Conservation (phyloP, 73 alveolate genomes). For the Blepharisma stoltei region DNA sequence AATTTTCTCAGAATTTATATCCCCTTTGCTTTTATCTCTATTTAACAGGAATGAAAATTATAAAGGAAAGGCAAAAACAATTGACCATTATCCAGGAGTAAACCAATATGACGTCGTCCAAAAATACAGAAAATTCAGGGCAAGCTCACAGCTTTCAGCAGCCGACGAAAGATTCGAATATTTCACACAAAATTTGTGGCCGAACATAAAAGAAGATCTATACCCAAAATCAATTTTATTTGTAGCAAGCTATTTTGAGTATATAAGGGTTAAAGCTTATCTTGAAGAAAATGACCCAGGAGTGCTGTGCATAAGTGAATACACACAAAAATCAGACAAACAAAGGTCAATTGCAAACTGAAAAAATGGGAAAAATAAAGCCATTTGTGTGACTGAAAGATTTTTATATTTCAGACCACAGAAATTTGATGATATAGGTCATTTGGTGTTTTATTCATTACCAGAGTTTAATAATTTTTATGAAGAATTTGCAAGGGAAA, state of each 20-base stretch:
- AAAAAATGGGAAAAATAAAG: neutral
- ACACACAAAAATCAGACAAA: slow-evolving; percentile 7
- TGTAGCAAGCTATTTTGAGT: neutral
- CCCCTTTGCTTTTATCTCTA: neutral
- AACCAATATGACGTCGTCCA: neutral
- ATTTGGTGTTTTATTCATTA: neutral
- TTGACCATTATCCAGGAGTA: neutral
- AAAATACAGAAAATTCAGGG: slow-evolving; percentile 14
- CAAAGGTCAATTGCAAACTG: slow-evolving; percentile 14
- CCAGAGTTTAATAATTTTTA: neutral
- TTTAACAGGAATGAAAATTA: neutral
- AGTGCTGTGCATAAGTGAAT: neutral
- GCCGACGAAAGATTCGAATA: neutral
- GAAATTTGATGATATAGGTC: neutral
- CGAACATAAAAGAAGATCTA: neutral
- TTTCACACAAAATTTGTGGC: neutral
- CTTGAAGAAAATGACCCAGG: slow-evolving; percentile 26
- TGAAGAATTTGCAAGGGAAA: neutral
- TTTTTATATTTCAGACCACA: neutral
- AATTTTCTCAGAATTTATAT: neutral
- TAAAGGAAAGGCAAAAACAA: slow-evolving; percentile 4
- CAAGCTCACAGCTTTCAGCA: neutral
- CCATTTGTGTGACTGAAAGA: slow-evolving; percentile 10
- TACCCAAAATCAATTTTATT: neutral
- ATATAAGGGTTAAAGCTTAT: neutral